Base-by-base conservation (phyloP, 2,329 filamentous ascomycete species). In the Xylariaceae sp. region DNA sequence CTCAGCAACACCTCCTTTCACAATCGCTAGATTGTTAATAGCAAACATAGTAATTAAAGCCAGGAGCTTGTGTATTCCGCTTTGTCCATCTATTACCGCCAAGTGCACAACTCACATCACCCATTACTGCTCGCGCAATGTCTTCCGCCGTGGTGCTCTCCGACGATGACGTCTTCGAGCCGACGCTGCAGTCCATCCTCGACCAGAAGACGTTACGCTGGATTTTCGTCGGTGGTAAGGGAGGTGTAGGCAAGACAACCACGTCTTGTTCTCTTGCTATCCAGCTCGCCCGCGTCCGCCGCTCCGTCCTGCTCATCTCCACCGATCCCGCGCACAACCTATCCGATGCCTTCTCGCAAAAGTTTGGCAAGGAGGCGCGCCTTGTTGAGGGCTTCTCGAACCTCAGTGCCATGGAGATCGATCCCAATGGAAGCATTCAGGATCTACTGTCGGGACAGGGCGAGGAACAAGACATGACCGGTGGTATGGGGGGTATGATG, bases 151-250 rank as follows among this genome's bases (percentile, higher is more conserved):
- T 82, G 52, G 71, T 82, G 53, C 76, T 77, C 66, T 74, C 77
- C 76, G 88, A 89, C 76, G 88, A 89, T 71, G 89, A 92, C 73
- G 80, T 85, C 69, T 87, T 97, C 79, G 92, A 96, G 79, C 92
- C 94, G 52, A 91, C 90, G 55, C 89, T 99, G 71, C 90, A 97
- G 79, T 89, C 90, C 65, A 92, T 99, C 72, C 86, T 99, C 70
- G 91, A 96, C 80, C 94, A 99, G 77, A 91, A 92, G 76, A 88
- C 90, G 39, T 87, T 99, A 58, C 90, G 94, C 74, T 99, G 94
- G 94, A 96, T 99, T 77, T 99, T 99, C 71, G 94, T 99, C 62
- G 94, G 94, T 71, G 94, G 94, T 67, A 99, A 99, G 78, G 94
- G 94, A 71, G 94, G 94, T 73, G 94, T 99, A 51, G 94, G 94